Percentiles rank a stretch among this genome's conserved stretches.
Evolutionary conservation across 2,329 filamentous ascomycete genomes (phyloP).

Genomic region (Verticillium dahliae): DNA sequence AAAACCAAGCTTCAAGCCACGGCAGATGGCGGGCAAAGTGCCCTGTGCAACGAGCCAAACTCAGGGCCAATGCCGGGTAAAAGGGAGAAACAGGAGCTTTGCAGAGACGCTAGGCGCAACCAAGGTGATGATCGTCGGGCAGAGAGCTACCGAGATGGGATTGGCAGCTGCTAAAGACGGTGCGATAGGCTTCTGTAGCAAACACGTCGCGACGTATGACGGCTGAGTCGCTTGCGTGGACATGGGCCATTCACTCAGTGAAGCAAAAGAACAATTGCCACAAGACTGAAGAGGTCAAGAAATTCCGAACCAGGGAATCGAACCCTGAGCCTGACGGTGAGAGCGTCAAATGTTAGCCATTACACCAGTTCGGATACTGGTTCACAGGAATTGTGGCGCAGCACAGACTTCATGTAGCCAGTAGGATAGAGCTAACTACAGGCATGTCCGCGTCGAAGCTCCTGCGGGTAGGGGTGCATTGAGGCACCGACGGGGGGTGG

Average conservation of each 20-base stretch:
- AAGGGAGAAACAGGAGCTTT: background rate
- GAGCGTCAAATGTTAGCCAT: conserved; percentile 1
- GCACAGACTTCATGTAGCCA: background rate
- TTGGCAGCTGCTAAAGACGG: background rate
- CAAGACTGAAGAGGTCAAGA: background rate
- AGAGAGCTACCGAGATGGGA: background rate
- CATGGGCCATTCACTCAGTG: background rate
- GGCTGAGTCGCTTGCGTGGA: no score
- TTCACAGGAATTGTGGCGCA: background rate
- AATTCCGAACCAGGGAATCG: background rate
- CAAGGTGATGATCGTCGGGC: background rate
- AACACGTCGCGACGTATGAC: no score
- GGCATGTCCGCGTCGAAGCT: no score
- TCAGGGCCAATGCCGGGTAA: background rate
- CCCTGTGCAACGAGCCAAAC: background rate
- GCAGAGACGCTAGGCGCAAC: background rate
- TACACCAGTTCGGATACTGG: background rate
- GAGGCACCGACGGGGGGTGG: no score
- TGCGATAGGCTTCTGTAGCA: no score
- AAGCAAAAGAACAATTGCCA: background rate
- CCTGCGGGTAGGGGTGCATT: no score
- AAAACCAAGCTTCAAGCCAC: background rate
- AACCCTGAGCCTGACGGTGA: conserved; percentile 1
- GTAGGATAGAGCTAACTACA: background rate
- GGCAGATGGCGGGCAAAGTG: background rate